Percentiles rank a stretch among this genome's conserved stretches.
Conservation (phyloP, 352 stramenopile genomes). For the Aphanomyces invadans region DNA sequence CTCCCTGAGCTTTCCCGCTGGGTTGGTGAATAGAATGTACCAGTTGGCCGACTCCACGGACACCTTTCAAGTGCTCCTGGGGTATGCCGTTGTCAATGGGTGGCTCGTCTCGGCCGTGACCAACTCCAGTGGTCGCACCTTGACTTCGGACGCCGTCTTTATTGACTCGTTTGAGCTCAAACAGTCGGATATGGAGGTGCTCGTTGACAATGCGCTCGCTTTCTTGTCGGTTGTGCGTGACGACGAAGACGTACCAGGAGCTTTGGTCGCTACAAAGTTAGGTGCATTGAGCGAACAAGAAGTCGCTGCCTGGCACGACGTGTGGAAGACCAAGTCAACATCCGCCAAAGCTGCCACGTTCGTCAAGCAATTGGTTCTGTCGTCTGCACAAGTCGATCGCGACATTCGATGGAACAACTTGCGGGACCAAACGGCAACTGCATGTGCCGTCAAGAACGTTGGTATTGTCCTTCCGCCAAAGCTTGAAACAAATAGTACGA, state of each 20-base stretch:
- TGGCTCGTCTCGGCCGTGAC: background rate
- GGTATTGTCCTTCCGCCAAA: background rate
- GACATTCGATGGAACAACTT: background rate
- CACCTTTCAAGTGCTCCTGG: background rate
- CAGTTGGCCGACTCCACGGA: background rate
- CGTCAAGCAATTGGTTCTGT: background rate
- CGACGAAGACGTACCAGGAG: background rate
- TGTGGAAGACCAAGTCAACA: background rate
- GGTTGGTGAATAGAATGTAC: constrained; percentile 6
- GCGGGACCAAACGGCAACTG: background rate
- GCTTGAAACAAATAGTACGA: too few species aligned
- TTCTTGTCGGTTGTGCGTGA: background rate
- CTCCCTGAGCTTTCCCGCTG: background rate
- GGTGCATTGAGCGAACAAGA: background rate
- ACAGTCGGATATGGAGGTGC: background rate
- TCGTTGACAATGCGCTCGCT: constrained; percentile 3
- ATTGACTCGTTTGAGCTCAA: background rate
- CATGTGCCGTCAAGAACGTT: background rate
- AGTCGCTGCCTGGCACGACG: background rate
- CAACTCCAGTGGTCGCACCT: background rate
- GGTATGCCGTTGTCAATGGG: background rate
- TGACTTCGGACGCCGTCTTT: background rate
- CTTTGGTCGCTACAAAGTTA: background rate
- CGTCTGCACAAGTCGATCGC: background rate
- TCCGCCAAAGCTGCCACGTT: background rate